Evolutionary conservation across 1,139 yeast species (phyloP).

Genomic region (Geotrichum candidum): DNA sequence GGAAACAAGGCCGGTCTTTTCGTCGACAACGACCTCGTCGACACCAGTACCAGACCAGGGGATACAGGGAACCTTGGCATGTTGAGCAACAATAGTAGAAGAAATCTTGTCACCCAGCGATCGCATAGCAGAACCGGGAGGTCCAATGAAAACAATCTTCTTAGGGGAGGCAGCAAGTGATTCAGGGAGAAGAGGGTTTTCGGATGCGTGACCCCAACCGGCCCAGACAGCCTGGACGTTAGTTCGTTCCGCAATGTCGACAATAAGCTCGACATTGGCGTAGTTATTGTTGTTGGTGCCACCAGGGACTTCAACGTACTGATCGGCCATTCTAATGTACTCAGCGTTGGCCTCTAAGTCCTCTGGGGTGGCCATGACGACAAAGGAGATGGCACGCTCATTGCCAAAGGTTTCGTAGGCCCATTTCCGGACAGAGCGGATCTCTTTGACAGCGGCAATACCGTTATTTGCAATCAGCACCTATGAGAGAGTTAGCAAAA

Average conservation of each 20-base stretch:
- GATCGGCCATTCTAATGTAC: slow-evolving; percentile 98
- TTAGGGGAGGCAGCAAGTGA: slow-evolving; percentile 84
- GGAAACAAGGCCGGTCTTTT: slow-evolving; percentile 69
- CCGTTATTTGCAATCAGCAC: slow-evolving; percentile 96
- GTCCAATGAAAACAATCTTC: slow-evolving; percentile 88
- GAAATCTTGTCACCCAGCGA: slow-evolving; percentile 98
- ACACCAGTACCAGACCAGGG: slow-evolving; percentile 99
- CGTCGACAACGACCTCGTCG: slow-evolving; percentile 66
- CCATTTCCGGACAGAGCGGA: slow-evolving; percentile 96
- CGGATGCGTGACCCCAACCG: slow-evolving; percentile 99
- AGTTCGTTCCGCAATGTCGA: slow-evolving; percentile 94
- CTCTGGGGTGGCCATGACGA: slow-evolving; percentile 99
- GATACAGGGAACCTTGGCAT: slow-evolving; percentile 94
- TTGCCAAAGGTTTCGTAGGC: slow-evolving; percentile 96
- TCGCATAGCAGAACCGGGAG: slow-evolving; percentile 98
- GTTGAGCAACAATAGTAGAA: slow-evolving; percentile 97
- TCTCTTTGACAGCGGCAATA: slow-evolving; percentile 98
- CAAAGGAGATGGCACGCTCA: slow-evolving; percentile 87
- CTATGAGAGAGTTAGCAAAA: slow-evolving; percentile 17
- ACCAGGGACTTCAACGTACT: slow-evolving; percentile 96
- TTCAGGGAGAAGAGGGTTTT: slow-evolving; percentile 92
- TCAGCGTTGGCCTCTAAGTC: slow-evolving; percentile 96
- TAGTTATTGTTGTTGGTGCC: slow-evolving; percentile 97
- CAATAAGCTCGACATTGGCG: slow-evolving; percentile 95
- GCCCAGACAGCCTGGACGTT: slow-evolving; percentile 99